Base-by-base conservation (phyloP, 495 filamentous ascomycete genomes). In the Opeltia flavorubescens region DNA sequence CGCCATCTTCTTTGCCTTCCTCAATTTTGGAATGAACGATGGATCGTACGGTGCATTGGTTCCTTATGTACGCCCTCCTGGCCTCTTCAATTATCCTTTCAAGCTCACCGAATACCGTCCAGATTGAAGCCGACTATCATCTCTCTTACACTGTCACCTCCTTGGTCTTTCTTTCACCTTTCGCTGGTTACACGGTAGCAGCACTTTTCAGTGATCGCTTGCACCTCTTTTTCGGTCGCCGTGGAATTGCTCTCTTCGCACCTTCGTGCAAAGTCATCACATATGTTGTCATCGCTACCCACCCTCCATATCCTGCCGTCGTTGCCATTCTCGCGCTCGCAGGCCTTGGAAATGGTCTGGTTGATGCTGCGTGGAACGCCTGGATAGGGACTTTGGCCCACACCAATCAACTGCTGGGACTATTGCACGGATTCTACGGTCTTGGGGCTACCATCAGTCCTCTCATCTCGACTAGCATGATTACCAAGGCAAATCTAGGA, bases 11-110 rank as follows among this genome's bases (percentile, higher is more conserved):
- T 84, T 75, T 68, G 67, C 64, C 39, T 91, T 94, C 55, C 64
- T 86, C 12, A 73, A 85, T 4, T 80, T 91, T 76, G 87, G 87
- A 5, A 71, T 76, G 55, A 91, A 86, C 59, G 87, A 94, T 66
- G 82, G 80, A 17, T 81, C 82, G 1, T 82, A 81, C 53, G 86
- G 86, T 35, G 74, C 82, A 52, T 63, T 86, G 26, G 77, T 85
- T 53, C 82, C 68, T 50, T 69, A 64, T 50, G 69, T 69, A 56
- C 51, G 60, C 46, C 15, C 27, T 29, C 34, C 42, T 44, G 15
- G 20, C 30, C 36, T 43, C 31, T 54, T 18, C 4, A 17, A 17
- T 24, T 28, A n/a, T 26, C 13, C 29, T 56, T 50, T 53, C 41
- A 57, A 48, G 12, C 31, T 39, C 41, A 53, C 26, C 15, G 13